Base-by-base conservation (phyloP, 345 rosid species). In the Eucalyptus cloeziana region DNA sequence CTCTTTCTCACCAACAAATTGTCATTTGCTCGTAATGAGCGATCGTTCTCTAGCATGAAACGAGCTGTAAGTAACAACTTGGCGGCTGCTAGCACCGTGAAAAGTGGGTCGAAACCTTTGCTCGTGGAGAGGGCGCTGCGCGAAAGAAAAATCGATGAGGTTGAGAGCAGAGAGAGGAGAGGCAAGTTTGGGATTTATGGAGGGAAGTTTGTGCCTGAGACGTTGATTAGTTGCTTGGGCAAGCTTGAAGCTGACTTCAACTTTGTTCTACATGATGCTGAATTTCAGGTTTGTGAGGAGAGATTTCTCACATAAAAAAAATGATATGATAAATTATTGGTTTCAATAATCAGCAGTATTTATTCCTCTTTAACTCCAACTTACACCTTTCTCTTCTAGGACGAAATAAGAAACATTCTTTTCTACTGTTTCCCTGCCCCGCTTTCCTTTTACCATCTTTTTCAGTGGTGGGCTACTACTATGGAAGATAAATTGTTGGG, bases 161-260 rank as follows among this genome's bases (percentile, higher is more conserved):
- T 44, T 52, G 67, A n/a, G 86, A 86, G 71, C 13, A 49, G 85
- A 49, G 62, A 25, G 86, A 62, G 76, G 8, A 33, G 86, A 2
- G 97, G 94, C 86, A 94, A 91, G 89, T 97, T 94, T 62, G 99
- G 98, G 44, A 93, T 88, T 89, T 96, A 94, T 89, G 98, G 99
- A 58, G 98, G 99, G 69, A 96, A 93, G 90, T 97, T 83, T 89
- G 99, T 96, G 87, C 96, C 98, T 10, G 99, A 97, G 89, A 93
- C 94, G 25, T 90, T 96, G 62, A 92, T 97, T 8, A 69, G 93
- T 89, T 76, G 92, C 87, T 92, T 96, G 87, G 83, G 47, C 51
- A 90, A 87, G 89, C 96, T 97, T 88, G 98, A 96, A 94, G 95
- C 90, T 50, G 94, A 93, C 88, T 97, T 96, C 88, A 54, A 91